Conservation (phyloP, 371 early-diverging fungal species). For the Mortierella sp. region DNA sequence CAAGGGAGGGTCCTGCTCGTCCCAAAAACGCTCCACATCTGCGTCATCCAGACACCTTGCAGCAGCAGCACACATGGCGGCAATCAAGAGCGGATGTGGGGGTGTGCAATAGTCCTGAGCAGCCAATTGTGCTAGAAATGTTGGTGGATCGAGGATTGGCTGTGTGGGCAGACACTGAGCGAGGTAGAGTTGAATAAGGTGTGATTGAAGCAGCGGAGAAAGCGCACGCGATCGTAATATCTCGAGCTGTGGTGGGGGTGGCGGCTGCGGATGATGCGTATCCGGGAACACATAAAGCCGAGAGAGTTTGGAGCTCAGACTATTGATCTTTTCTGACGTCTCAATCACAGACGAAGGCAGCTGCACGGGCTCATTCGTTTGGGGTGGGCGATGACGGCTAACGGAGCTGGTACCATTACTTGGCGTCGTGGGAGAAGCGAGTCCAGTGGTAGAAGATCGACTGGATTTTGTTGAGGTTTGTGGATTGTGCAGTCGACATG, state of each 20-base stretch:
- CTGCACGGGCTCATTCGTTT: slow-evolving; percentile 27
- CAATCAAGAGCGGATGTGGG: slow-evolving; percentile 46
- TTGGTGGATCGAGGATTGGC: slow-evolving; percentile 50
- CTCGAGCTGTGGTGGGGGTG: slow-evolving; percentile 48
- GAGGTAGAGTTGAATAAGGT: slow-evolving; percentile 49
- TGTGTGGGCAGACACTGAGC: slow-evolving; percentile 48
- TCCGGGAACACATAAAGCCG: slow-evolving; percentile 54
- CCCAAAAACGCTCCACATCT: slow-evolving; percentile 49
- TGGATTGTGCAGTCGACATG: slow-evolving; percentile 43
- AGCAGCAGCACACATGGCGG: slow-evolving; percentile 50
- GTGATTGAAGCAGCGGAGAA: slow-evolving; percentile 49
- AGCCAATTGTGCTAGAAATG: slow-evolving; percentile 49
- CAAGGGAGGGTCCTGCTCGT: slow-evolving; percentile 48
- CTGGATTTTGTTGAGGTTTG: slow-evolving; percentile 14
- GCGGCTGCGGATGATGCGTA: slow-evolving; percentile 10
- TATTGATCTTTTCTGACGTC: slow-evolving; percentile 54
- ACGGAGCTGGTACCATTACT: slow-evolving; percentile 14
- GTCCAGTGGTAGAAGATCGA: slow-evolving; percentile 29
- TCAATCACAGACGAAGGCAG: slow-evolving; percentile 52
- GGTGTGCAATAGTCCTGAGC: slow-evolving; percentile 48
- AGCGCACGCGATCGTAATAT: slow-evolving; percentile 47
- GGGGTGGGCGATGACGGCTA: slow-evolving; percentile 42
- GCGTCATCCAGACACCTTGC: slow-evolving; percentile 49
- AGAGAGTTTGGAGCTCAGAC: slow-evolving; percentile 50
- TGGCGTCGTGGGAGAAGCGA: slow-evolving; percentile 8